Base-by-base conservation (phyloP, 306 rosid genomes). In the Glycine latifolia region DNA sequence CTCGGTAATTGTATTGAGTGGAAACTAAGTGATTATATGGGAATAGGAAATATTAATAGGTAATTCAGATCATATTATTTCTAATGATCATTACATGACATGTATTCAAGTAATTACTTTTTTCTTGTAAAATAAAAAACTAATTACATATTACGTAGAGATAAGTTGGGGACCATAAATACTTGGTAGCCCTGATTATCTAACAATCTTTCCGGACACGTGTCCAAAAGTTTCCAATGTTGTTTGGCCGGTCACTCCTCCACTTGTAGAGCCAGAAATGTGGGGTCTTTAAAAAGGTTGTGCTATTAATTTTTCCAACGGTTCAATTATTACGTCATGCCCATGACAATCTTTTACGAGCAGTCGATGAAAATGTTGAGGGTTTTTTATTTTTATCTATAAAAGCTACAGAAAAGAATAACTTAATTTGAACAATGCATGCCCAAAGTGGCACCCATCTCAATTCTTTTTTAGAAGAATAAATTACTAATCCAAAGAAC, bases 271-370 rank as follows among this genome's bases (percentile, higher is more conserved):
- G 49, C 7, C 48, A 72, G 43, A 53, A 53, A 72, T 33, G 65
- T 16, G 43, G 77, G 65, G 53, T 4, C 7, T 15, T 41, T 49
- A 17, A 55, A 75, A 60, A 46, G 80, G 33, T 49, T 48, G 80
- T 76, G 80, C 12, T 35, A 33, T 26, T 26, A 26, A 26, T 33
- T 59, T 37, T 17, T 77, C 43, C 55, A 8, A 46, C 9, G 20
- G 31, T 58, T 75, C 69, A 56, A 35, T 37, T 58, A 35, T 37
- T 58, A 41, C 31, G 11, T 58, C 39, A 46, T 4, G 13, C 63
- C 58, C 50, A 58, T 75, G 12, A 37, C 74, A 60, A 72, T 43
- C 3, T 14, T 41, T 26, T 37, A 37, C 1, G 59, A 66, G 63
- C 52, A 33, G 39, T 3, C 8, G 12, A 8, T 31, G 8, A 55